Percentiles rank a stretch among this genome's conserved stretches.
phyloP scores from a whole-genome alignment of 2,329 filamentous ascomycete genomes.

The Aspergillus sclerotialis region DNA sequence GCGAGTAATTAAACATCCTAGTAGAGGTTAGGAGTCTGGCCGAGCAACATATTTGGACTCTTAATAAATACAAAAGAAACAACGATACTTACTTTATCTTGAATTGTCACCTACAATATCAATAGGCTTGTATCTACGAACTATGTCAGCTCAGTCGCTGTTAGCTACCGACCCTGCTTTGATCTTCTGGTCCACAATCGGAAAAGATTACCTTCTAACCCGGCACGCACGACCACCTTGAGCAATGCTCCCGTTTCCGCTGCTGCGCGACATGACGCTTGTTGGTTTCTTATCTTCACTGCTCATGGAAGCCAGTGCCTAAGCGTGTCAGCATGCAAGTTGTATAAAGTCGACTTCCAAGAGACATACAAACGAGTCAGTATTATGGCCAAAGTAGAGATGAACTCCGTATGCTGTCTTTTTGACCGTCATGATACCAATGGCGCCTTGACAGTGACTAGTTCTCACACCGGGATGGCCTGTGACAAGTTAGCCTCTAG shows the following conservation, averaged over 20 bases:
- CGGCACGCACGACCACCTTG: conserved; percentile 36
- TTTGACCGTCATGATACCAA: conserved; percentile 87
- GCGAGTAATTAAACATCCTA: conserved; percentile 1
- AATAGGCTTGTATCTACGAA: conserved; percentile 3
- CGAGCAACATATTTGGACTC: too few relatives aligned
- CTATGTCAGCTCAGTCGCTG: neutral
- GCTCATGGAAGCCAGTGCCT: conserved; percentile 81
- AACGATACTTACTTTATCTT: conserved; percentile 1
- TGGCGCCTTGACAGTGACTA: conserved; percentile 76
- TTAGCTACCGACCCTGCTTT: neutral
- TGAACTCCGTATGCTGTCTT: conserved; percentile 69
- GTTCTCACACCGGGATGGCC: conserved; percentile 72
- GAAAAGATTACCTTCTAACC: conserved; percentile 16
- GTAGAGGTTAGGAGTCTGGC: neutral
- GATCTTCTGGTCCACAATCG: neutral
- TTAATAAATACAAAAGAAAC: conserved; percentile 1
- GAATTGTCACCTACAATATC: neutral
- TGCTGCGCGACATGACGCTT: conserved; percentile 81
- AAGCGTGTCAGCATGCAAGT: conserved; percentile 4
- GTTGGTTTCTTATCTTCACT: conserved; percentile 66
- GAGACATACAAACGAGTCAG: conserved; percentile 61
- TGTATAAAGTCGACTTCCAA: neutral
- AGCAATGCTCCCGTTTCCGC: conserved; percentile 45
- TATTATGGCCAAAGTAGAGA: conserved; percentile 94
- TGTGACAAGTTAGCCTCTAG: conserved; percentile 17